Evolutionary conservation across 2,329 filamentous ascomycete species (phyloP).

Genomic region (Pleomassaria siparia): DNA sequence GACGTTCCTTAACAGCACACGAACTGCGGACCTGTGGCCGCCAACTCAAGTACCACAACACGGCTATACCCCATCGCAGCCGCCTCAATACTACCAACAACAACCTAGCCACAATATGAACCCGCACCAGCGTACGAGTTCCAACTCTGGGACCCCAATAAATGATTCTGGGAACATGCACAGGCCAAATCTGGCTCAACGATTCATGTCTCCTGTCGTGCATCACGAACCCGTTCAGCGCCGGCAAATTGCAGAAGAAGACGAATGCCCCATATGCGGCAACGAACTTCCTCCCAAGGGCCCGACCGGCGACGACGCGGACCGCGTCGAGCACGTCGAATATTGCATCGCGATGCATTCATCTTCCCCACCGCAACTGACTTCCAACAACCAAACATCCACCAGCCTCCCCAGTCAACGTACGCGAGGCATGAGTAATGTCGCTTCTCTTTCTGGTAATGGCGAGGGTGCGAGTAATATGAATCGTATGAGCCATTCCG

Average conservation of each 20-base stretch:
- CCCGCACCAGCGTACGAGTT: constrained; percentile 5
- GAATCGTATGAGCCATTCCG: constrained; percentile 16
- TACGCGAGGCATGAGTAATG: constrained; percentile 37
- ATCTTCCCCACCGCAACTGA: constrained; percentile 3
- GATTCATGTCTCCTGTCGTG: neutral
- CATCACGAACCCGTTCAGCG: constrained; percentile 23
- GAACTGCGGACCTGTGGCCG: constrained; percentile 26
- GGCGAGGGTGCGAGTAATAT: neutral
- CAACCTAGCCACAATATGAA: neutral
- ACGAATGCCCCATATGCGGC: constrained; percentile 78
- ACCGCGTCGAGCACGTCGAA: constrained; percentile 49
- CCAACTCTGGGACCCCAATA: neutral
- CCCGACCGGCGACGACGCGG: constrained; percentile 40
- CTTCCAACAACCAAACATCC: constrained; percentile 21
- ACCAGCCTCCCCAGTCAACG: constrained; percentile 31
- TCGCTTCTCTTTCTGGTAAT: neutral
- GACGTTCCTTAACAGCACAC: constrained; percentile 26
- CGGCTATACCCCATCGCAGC: constrained; percentile 8
- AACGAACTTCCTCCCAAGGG: constrained; percentile 63
- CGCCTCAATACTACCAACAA: constrained; percentile 9
- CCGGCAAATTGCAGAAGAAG: constrained; percentile 61
- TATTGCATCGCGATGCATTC: constrained; percentile 43
- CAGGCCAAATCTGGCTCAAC: constrained; percentile 13
- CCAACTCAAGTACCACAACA: constrained; percentile 20
- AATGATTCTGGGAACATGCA: constrained; percentile 7